Evolutionary conservation across 2,329 filamentous ascomycete genomes (phyloP), one percentile per base, ranked within the genome.

Genomic region (Paecilomyces niveus): DNA sequence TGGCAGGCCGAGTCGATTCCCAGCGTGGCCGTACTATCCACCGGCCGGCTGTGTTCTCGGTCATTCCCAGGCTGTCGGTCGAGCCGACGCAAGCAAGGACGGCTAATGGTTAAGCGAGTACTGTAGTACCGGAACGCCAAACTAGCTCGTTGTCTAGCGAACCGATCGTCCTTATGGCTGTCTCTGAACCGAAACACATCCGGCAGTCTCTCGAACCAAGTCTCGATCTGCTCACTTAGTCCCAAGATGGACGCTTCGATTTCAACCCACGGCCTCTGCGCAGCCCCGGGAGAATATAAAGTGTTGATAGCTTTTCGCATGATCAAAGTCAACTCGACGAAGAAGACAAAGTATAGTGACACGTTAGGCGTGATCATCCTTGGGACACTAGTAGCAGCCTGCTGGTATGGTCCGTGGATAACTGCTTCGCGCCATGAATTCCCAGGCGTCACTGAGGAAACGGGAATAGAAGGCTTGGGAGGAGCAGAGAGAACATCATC

Each of bases 81-180:
- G 18, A 73, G 61, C 15, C 71, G 72, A 57, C 72, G 76, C 13
- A 78, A 70, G 58, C 74, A 78, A 29, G 76, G 77, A 51, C 77
- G 75, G 51, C 74, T 67, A 26, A 78, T 72, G 11, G 76, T 68
- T 54, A 76, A 70, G 55, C 74, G 76, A n/a, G 72, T 71, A 56
- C 75, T 75, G 58, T 76, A 76, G 62, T 73, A 79, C 55, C 67
- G 67, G 60, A 79, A 75, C 4, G 69, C 75, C 9, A 79, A 65
- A 58, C 66, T 65, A 31, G 71, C 59, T 24, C 75, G 69, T 54
- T 72, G 68, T 53, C 71, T 68, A 26, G 70, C 65, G 39, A 70
- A 73, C 3, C 59, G 64, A 1, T 63, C 62, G 9, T 63, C 58
- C 49, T 63, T 63, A 53, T 71, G 67, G 7, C 68, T 62, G 4